Evolutionary conservation across 306 rosid species (phyloP).

Genomic region (Malus fusca): DNA sequence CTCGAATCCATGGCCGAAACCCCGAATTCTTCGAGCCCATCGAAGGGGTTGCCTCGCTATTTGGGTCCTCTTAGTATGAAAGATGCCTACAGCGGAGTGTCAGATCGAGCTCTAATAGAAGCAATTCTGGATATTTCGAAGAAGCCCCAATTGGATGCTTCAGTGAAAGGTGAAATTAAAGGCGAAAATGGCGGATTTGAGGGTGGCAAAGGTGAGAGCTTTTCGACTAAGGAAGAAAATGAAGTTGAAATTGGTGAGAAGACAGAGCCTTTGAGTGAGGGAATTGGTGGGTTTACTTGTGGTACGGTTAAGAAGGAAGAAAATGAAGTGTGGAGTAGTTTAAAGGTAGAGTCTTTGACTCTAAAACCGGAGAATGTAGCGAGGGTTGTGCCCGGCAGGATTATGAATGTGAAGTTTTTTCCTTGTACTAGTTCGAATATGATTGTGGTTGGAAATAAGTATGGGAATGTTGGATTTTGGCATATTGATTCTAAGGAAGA

Average conservation of each 20-base stretch:
- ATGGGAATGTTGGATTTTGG: conserved; percentile 82
- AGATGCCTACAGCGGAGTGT: conserved; percentile 35
- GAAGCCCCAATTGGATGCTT: conserved; percentile 8
- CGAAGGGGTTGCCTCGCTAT: neutral
- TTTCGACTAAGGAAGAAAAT: neutral
- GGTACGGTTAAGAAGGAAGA: conserved; percentile 1
- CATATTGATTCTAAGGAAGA: conserved; percentile 29
- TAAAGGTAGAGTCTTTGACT: conserved; percentile 39
- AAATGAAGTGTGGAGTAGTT: conserved; percentile 3
- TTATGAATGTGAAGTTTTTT: conserved; percentile 39
- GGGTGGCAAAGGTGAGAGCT: neutral
- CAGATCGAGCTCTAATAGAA: conserved; percentile 31
- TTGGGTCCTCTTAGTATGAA: conserved; percentile 47
- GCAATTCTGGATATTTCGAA: conserved; percentile 31
- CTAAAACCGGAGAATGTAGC: conserved; percentile 58
- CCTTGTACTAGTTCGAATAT: conserved; percentile 50
- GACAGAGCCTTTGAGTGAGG: conserved; percentile 28
- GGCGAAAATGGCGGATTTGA: neutral
- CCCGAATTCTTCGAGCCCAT: conserved; percentile 9
- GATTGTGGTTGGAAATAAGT: conserved; percentile 56
- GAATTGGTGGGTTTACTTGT: neutral
- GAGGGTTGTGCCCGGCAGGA: conserved; percentile 56
- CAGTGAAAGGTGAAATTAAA: neutral
- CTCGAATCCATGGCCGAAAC: neutral
- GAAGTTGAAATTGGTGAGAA: conserved; percentile 17